A percentile compares a stretch with the other conserved stretches of the same genome.
Conservation (phyloP, 2,329 filamentous ascomycete genomes). For the Sphaceloma murrayae region DNA sequence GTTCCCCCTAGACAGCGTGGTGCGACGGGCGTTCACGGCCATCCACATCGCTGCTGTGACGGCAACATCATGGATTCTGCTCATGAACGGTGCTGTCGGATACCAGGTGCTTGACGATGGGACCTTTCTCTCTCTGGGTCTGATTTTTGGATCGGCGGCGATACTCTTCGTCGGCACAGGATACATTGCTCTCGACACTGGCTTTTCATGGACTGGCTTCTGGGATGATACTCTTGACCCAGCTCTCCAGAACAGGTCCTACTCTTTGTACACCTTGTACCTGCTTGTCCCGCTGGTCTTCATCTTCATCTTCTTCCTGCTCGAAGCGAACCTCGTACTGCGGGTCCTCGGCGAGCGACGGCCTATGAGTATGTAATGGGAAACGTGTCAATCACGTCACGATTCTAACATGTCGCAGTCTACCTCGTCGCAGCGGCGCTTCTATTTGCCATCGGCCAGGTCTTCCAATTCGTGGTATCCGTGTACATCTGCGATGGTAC, state of each 20-base stretch:
- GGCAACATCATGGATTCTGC: constrained; percentile 85
- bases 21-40: constrained; percentile 74
- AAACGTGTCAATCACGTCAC: neutral
- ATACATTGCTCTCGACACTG: constrained; percentile 92
- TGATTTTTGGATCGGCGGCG: constrained; percentile 61
- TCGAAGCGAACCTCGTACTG: constrained; percentile 77
- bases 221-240: constrained; percentile 52
- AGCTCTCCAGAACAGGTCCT: constrained; percentile 53
- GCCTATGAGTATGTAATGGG: constrained; percentile 62
- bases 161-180: constrained; percentile 79
- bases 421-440: constrained; percentile 66
- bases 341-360: constrained; percentile 76
- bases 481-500: constrained; percentile 80
- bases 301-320: constrained; percentile 73
- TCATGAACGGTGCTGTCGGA: constrained; percentile 85
- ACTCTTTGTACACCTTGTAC: constrained; percentile 88
- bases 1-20: constrained; percentile 62
- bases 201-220: constrained; percentile 70
- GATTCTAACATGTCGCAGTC: constrained; percentile 37
- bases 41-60: constrained; percentile 85
- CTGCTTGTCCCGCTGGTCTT: constrained; percentile 82
- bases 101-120: constrained; percentile 93
- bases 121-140: constrained; percentile 68
- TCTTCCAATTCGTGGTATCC: constrained; percentile 94
- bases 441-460: constrained; percentile 81